Conservation (phyloP, 306 rosid species). For the Vigna unguiculata region DNA sequence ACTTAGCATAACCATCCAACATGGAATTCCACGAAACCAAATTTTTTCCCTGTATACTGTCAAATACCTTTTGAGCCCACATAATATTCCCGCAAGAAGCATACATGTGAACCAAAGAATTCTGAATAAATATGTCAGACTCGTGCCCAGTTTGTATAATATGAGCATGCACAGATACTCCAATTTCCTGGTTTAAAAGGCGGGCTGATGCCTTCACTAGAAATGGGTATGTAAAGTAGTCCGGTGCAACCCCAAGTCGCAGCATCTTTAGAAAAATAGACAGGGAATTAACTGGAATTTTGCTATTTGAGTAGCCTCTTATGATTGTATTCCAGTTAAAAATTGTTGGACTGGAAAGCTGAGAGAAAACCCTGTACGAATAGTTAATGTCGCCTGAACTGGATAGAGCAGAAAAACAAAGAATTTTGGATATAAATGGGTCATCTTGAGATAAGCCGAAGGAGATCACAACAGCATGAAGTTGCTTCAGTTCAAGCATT, state of each 20-base stretch:
- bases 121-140: conserved; percentile 64
- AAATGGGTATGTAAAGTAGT: conserved; percentile 80
- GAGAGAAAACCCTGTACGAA: conserved; percentile 62
- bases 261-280: conserved; percentile 66
- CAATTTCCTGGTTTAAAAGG: conserved; percentile 57
- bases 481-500: conserved; percentile 67
- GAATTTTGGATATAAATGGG: conserved; percentile 49
- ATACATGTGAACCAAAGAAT: conserved; percentile 82
- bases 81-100: conserved; percentile 60
- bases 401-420: conserved; percentile 62
- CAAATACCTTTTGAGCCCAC: conserved; percentile 66
- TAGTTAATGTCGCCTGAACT: conserved; percentile 58
- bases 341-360: conserved; percentile 58
- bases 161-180: conserved; percentile 70
- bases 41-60: conserved; percentile 55
- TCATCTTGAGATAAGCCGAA: conserved; percentile 64
- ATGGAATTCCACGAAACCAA: conserved; percentile 82
- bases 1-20: conserved; percentile 83
- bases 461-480: conserved; percentile 65
- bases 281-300: conserved; percentile 60
- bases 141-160: conserved; percentile 61
- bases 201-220: conserved; percentile 74
- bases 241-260: conserved; percentile 64
- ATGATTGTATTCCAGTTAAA: conserved; percentile 70
- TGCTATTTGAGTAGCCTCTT: conserved; percentile 70